Evolutionary conservation across 2,329 filamentous ascomycete genomes (phyloP).

Genomic region (Xylariaceae sp.): DNA sequence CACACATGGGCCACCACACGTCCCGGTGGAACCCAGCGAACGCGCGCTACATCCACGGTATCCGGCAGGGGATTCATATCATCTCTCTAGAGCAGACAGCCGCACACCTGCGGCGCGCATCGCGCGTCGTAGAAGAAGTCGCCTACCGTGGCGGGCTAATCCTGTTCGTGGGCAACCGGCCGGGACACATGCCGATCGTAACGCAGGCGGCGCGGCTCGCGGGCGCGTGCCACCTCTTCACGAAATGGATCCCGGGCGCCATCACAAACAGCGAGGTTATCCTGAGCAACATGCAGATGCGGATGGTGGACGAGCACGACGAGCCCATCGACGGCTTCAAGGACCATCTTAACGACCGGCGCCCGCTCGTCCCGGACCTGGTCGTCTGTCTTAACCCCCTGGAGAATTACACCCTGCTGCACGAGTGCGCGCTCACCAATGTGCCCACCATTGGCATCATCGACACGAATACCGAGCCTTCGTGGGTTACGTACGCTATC

Average conservation of each 20-base stretch:
- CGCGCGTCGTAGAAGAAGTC: slow-evolving; percentile 89
- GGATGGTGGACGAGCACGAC: slow-evolving; percentile 81
- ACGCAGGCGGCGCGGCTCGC: slow-evolving; percentile 81
- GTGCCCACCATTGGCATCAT: slow-evolving; percentile 95
- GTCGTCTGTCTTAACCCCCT: slow-evolving; percentile 91
- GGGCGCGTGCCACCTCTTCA: slow-evolving; percentile 84
- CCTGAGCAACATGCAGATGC: slow-evolving; percentile 69
- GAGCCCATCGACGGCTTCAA: slow-evolving; percentile 65
- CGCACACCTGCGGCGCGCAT: slow-evolving; percentile 87
- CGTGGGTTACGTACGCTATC: slow-evolving; percentile 95
- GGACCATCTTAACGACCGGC: slow-evolving; percentile 64
- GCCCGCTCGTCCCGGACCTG: slow-evolving; percentile 81
- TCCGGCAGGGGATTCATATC: slow-evolving; percentile 87
- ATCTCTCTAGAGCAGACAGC: slow-evolving; percentile 90
- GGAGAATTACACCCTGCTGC: slow-evolving; percentile 88
- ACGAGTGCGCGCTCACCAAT: slow-evolving; percentile 86
- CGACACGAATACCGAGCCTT: slow-evolving; percentile 90
- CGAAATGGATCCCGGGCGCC: slow-evolving; percentile 87
- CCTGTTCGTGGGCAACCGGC: slow-evolving; percentile 86
- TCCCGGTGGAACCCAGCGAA: slow-evolving; percentile 95
- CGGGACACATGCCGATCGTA: slow-evolving; percentile 80
- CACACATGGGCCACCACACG: slow-evolving; percentile 88
- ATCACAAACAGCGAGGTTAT: slow-evolving; percentile 95
- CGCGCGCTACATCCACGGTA: slow-evolving; percentile 90
- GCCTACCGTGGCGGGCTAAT: slow-evolving; percentile 82